Evolutionary conservation across 164 flowering plant species (phyloP).

Genomic region (Vitis labrusca): DNA sequence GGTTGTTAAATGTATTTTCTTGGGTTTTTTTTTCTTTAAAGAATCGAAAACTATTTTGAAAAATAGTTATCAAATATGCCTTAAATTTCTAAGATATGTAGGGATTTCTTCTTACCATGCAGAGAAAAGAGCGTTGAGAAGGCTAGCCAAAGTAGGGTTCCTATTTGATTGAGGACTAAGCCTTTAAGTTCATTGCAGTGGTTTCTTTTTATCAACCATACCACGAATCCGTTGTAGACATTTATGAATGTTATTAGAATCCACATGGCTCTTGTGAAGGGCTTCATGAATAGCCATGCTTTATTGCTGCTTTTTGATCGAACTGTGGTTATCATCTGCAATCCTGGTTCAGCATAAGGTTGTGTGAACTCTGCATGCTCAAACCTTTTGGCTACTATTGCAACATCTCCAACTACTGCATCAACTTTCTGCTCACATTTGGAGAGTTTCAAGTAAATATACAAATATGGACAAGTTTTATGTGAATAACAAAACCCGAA

Average conservation of each 20-base stretch:
- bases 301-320: background rate
- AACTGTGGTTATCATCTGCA: slow-evolving; percentile 23
- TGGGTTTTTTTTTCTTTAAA: too few relatives aligned
- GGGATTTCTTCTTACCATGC: too few relatives aligned
- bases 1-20: too few relatives aligned
- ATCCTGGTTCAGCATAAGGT: slow-evolving; percentile 39
- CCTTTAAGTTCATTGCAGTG: slow-evolving; percentile 20
- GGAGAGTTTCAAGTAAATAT: too few relatives aligned
- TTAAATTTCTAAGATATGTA: too few relatives aligned
- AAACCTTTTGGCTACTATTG: slow-evolving; percentile 27
- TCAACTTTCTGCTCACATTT: slow-evolving; percentile 26
- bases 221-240: slow-evolving; percentile 29
- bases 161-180: slow-evolving; percentile 14
- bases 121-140: slow-evolving; percentile 30
- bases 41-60: too few relatives aligned
- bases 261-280: slow-evolving; percentile 37
- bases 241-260: slow-evolving; percentile 8
- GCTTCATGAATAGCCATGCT: slow-evolving; percentile 22
- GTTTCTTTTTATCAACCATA: slow-evolving; percentile 39
- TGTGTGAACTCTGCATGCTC: slow-evolving; percentile 40
- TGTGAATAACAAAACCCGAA: too few relatives aligned
- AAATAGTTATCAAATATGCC: too few relatives aligned
- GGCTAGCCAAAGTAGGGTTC: slow-evolving; percentile 26
- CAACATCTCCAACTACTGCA: slow-evolving; percentile 43
- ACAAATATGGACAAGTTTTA: too few relatives aligned